phyloP scores from a whole-genome alignment of 208 protist genomes.

The Leishmania mexicana region DNA sequence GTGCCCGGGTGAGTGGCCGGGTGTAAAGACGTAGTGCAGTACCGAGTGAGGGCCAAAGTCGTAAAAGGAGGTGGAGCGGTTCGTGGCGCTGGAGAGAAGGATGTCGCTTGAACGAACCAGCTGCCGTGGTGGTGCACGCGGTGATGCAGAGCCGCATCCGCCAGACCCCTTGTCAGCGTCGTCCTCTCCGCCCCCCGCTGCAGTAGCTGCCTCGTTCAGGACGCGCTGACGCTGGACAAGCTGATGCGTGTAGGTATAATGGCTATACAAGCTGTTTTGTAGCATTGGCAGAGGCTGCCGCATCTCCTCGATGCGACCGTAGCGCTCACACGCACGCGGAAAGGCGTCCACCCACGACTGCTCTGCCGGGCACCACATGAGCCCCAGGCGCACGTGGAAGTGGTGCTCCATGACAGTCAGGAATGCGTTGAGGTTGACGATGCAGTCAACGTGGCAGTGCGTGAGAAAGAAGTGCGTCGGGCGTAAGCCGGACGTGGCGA shows the following conservation, averaged over 20 bases:
- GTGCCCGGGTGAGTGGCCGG: constrained; percentile 88
- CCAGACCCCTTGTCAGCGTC: not conserved
- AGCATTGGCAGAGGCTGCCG: constrained; percentile 65
- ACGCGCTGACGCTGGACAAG: constrained; percentile 38
- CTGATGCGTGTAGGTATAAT: constrained; percentile 55
- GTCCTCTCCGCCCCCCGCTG: not conserved
- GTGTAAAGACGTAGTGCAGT: constrained; percentile 88
- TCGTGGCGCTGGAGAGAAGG: constrained; percentile 77
- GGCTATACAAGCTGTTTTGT: constrained; percentile 63
- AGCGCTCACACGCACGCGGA: constrained; percentile 76
- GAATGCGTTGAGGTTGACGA: constrained; percentile 84
- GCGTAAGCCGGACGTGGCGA: constrained; percentile 58
- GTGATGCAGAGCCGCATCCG: not conserved
- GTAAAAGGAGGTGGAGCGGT: constrained; percentile 79
- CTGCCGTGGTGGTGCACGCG: constrained; percentile 24
- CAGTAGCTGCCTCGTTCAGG: constrained; percentile 24
- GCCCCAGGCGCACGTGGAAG: constrained; percentile 40
- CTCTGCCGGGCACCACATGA: constrained; percentile 85
- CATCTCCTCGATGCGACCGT: constrained; percentile 71
- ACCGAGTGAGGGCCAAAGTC: constrained; percentile 76
- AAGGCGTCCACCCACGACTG: constrained; percentile 83
- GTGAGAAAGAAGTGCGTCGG: constrained; percentile 87
- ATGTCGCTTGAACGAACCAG: constrained; percentile 70
- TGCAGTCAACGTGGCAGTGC: constrained; percentile 89
- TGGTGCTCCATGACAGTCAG: constrained; percentile 64